Evolutionary conservation across 768 basidiomycete species (phyloP), one percentile per base, ranked within the genome.

Genomic region (Mycena haematopus): DNA sequence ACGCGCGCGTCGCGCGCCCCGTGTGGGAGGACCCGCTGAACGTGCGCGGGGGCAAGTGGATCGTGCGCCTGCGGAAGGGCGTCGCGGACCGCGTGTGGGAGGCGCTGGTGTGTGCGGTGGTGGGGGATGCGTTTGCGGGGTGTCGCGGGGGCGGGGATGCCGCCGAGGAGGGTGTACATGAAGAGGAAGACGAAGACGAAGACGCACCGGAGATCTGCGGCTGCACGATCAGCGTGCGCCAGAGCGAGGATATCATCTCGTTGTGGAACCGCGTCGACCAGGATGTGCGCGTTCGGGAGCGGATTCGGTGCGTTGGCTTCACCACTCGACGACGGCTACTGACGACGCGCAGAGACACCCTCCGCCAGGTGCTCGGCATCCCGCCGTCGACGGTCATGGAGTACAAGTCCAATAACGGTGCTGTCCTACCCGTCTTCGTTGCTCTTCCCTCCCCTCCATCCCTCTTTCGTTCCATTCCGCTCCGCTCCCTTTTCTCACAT

Each of bases 11-110:
- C 60, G 88, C 90, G 24, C 84, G 93, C 45, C 96, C 96, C 0
- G 91, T 96, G 3, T 99, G 96, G 96, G 96, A 99, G 74, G 95
- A 97, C 75, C 91, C 94, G 15, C 79, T 94, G 58, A 97, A 97
- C 74, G 74, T 87, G 52, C 74, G 86, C 17, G 96, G 96, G 27
- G 96, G 95, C 4, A 96, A 96, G 76, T 99, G 95, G 92, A 96
- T 96, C 53, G 84, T 99, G 60, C 91, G 96, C 56, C 83, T 99
- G 51, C 86, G 88, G 68, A 97, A 99, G 73, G 94, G 94, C 46
- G 83, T 96, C 36, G 87, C 92, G 5, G 95, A 96, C 76, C 87
- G 93, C 29, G 77, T 96, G 53, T 96, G 94, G 94, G 94, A 96
- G 77, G 90, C 92, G 69, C 83, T 94, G 47, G 85, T 96, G 33